These are phyloP conservation scores for Medicago ruthenica DNA, from an alignment of 306 rosid genomes.

Conservation along the genomic window DNA sequence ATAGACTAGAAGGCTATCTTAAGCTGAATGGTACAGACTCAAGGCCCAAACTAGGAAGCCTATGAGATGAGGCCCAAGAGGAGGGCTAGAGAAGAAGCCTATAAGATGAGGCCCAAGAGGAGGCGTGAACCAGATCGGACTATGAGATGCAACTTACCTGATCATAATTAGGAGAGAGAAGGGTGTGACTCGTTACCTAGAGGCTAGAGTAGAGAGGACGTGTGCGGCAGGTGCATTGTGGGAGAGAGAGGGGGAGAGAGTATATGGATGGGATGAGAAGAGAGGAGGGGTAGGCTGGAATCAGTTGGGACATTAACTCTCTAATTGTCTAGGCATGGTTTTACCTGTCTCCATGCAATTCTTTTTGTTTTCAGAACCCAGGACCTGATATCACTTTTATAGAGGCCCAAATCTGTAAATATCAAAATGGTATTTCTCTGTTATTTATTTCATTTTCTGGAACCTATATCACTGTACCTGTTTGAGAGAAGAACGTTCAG, in stretches of 20 bases:
- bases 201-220: background rate
- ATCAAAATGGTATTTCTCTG: background rate
- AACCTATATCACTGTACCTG: constrained; percentile 58
- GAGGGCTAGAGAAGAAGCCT: background rate
- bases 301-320: background rate
- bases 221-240: background rate
- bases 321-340: background rate
- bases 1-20: constrained; percentile 17
- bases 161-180: background rate
- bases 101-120: too few species aligned
- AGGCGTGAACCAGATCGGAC: background rate
- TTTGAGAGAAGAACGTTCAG: constrained; percentile 89
- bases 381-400: background rate
- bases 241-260: background rate
- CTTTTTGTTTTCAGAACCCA: background rate
- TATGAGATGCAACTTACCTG: background rate
- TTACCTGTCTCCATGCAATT: background rate
- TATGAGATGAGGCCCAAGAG: background rate
- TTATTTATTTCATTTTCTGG: background rate
- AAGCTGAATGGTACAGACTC: background rate
- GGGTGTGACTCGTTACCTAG: background rate
- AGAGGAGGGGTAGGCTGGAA: background rate
- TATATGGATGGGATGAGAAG: background rate
- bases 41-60: background rate
- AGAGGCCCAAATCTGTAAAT: background rate